Base-by-base conservation (phyloP, 2,329 filamentous ascomycete genomes). In the Celoporthe dispersa region DNA sequence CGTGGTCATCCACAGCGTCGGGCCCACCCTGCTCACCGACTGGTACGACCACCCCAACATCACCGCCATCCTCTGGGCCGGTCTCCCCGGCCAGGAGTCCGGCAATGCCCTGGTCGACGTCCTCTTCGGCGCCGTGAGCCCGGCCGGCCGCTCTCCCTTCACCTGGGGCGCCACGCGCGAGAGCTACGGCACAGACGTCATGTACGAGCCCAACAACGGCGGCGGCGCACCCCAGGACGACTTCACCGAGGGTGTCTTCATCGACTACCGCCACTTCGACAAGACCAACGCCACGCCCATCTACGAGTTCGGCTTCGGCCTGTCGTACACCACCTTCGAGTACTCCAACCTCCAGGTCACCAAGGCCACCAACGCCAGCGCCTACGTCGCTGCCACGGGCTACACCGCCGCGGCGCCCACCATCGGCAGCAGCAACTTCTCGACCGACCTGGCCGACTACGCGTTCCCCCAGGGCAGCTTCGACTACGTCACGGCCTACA, bases 1-100 rank as follows among this genome's bases (percentile, higher is more conserved):
- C 71, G 93, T 98, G 22, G 89, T 98, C 69, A 91, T 98, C 70
- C 95, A 98, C 83, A 94, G 92, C 1, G 88, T 91, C 3, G 94
- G 94, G 0, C 89, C 94, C 0, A 92, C 97, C 5, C 82, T 97
- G 0, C 81, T 98, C 33, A 88, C 90, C 16, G 88, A 93, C 12
- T 95, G 90, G 86, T 90, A 92, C 75, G 82, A 92, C 66, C 90
- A 89, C 79, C 87, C 89, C 48, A 97, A 97, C 79, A 85, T 97
- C 64, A 94, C 92, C 0, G 94, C 93, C 53, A 94, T 97, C 67
- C 78, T 97, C 1, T 96, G 91, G 87, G 93, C 93, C 44, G 92
- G 92, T 75, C 81, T 94, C 25, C 93, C 94, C 0, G 94, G 94
- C 14, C 91, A 97, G 78, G 92, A 97, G 79, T 92, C 90, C 31